These are phyloP conservation scores for Hymenoscyphus scutula DNA, from an alignment of 2,329 filamentous ascomycete genomes.

Conservation along the genomic window DNA sequence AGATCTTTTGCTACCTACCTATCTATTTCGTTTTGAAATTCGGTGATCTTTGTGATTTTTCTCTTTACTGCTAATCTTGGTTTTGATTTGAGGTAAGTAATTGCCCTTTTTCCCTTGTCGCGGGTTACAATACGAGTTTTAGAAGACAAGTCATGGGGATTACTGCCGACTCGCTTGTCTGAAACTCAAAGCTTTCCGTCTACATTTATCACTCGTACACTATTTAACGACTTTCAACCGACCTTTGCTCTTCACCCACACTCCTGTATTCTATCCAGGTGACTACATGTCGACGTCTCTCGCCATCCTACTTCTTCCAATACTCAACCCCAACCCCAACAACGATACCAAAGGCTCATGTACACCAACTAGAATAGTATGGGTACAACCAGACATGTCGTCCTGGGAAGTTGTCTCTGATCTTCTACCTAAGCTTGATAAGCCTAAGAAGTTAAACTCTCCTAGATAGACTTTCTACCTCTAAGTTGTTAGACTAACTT, in stretches of 20 bases:
- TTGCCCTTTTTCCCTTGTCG: too few species aligned
- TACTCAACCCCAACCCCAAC: neutral
- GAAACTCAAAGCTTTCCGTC: too few species aligned
- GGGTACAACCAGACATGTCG: conserved; percentile 7
- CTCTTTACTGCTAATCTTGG: too few species aligned
- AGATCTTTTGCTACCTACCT: too few species aligned
- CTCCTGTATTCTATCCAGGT: conserved; percentile 9
- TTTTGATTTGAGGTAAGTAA: too few species aligned
- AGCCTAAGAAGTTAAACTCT: conserved; percentile 6
- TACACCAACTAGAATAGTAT: neutral
- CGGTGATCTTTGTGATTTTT: too few species aligned
- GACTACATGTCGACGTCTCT: conserved; percentile 13
- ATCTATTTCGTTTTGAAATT: too few species aligned
- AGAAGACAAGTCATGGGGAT: too few species aligned
- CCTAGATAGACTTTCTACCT: conserved; percentile 11
- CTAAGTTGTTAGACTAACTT: conserved; percentile 16
- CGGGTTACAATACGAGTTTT: too few species aligned
- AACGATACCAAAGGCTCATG: neutral
- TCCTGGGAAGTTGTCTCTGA: neutral
- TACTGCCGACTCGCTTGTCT: too few species aligned
- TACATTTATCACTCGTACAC: conserved; percentile 7
- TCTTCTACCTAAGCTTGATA: neutral
- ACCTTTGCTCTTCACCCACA: neutral
- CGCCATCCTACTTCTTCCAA: conserved; percentile 9
- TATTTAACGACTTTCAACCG: conserved; percentile 1